Evolutionary conservation across 1,284 basidiomycete species (phyloP), one percentile per base, ranked within the genome.

Genomic region (Ceratobasidium papillatum): DNA sequence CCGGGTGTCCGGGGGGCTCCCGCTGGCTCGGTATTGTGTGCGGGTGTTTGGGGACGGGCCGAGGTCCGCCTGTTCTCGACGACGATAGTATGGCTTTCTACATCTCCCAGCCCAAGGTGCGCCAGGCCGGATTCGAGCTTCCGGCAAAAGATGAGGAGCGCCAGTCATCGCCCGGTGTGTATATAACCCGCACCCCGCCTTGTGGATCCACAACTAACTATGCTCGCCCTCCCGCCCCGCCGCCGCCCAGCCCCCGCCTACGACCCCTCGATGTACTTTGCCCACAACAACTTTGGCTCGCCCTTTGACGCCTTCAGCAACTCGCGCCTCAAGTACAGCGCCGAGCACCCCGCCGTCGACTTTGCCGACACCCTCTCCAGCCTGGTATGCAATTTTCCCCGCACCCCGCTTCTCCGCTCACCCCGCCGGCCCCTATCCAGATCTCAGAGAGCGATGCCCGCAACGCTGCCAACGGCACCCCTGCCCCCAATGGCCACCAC

Each of bases 1-100:
- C 25, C 7, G 52, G 36, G 65, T 68, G 49, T n/a, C 65, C 30
- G 65, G 51, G 65, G 51, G 47, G 30, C 12, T 2, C 65, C 65
- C 47, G 65, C 17, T 12, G 34, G 5, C 49, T 51, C 30, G 65
- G 51, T 61, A 32, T 19, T 41, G 65, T 68, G 43, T 68, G 65
- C 22, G 14, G 3, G 32, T 68, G 51, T 68, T 68, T 68, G 65
- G 47, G 25, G 49, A 68, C 65, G 65, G 65, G 65, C 65, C 65
- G 65, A 68, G 65, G 65, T 68, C 65, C 65, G 65, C 51, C 65
- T 68, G 65, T 32, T 54, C 65, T 56, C 65, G 25, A 43, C 65
- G 36, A 68, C 65, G 65, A 68, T n/a, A n/a, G n/a, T n/a, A n/a
- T 68, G 65, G 65, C 65, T 38, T 68, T 68, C 65, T 68, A 68